Evolutionary conservation across 164 flowering plant species (phyloP), one percentile per base, ranked within the genome.

Genomic region (Stephania cephalantha): DNA sequence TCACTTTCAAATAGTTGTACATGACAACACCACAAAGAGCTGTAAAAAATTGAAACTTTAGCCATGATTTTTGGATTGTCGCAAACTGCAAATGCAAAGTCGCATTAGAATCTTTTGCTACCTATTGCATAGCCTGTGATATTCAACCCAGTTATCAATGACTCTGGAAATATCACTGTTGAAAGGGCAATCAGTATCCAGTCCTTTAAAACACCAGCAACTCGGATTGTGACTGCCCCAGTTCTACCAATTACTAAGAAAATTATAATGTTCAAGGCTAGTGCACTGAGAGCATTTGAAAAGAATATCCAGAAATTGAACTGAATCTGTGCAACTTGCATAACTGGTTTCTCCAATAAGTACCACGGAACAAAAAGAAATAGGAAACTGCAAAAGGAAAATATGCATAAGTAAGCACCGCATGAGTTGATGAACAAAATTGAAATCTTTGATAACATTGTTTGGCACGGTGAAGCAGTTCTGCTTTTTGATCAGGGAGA

Each of bases 101-200:
- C 8, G 31, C 61, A 52, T 45, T 22, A 35, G 11, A 22, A 69
- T 12, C 44, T 6, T 52, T 17, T 17, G 17, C 76, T 90, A 93
- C 99, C 99, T 78, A 95, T 88, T 29, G 92, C 97, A 86, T 95
- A 95, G 76, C 99, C 99, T 68, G 84, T 89, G 65, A 91, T 92
- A 80, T 95, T 95, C 53, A 95, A 85, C 72, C 91, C 90, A 68
- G 99, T 95, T 76, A 95, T 93, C 7, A 91, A 78, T 15, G 99
- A 95, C 79, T 95, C 99, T 0, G 98, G 99, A 82, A 95, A 95
- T 77, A 95, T 83, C 73, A 95, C 87, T 20, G 99, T 93, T 75
- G 99, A 95, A 77, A 95, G 97, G 74, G 99, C 94, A 71, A 95
- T 95, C 53, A 95, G 84, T 79, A 95, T 91, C 99, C 99, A 93